Evolutionary conservation across 2,329 filamentous ascomycete genomes (phyloP).

Genomic region (Leptographium procerum): DNA sequence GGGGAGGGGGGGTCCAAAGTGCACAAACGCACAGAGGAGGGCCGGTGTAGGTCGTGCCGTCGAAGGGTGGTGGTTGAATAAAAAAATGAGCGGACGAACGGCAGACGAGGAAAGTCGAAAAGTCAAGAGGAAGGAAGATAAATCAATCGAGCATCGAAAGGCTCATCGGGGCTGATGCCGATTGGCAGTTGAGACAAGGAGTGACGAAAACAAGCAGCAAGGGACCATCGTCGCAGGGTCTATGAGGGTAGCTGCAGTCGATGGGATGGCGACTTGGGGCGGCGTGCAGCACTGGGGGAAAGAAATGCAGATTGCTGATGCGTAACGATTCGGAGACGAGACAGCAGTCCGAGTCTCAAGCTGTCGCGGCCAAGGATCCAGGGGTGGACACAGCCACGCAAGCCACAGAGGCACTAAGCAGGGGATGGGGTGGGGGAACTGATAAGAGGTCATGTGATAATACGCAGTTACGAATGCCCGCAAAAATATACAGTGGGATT

Average conservation of each 20-base stretch:
- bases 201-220: not conserved
- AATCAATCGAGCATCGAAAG: not conserved
- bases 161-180: not conserved
- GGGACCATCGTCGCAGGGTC: not conserved
- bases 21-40: not conserved
- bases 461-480: too few species aligned
- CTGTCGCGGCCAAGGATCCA: not conserved
- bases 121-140: not conserved
- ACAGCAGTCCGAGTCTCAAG: not conserved
- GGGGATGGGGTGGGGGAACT: not conserved
- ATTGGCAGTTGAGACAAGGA: not conserved
- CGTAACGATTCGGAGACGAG: not conserved
- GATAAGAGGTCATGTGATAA: not conserved
- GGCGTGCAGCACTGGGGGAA: not conserved
- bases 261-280: not conserved
- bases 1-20: not conserved
- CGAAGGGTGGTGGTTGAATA: not conserved
- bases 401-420: not conserved
- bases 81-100: not conserved
- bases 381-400: not conserved
- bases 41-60: not conserved
- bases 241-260: not conserved
- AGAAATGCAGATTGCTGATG: not conserved
- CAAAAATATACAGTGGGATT: not conserved
- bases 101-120: not conserved